Conservation (phyloP, 1,139 yeast genomes). For the Magnusiomyces suaveolens region DNA sequence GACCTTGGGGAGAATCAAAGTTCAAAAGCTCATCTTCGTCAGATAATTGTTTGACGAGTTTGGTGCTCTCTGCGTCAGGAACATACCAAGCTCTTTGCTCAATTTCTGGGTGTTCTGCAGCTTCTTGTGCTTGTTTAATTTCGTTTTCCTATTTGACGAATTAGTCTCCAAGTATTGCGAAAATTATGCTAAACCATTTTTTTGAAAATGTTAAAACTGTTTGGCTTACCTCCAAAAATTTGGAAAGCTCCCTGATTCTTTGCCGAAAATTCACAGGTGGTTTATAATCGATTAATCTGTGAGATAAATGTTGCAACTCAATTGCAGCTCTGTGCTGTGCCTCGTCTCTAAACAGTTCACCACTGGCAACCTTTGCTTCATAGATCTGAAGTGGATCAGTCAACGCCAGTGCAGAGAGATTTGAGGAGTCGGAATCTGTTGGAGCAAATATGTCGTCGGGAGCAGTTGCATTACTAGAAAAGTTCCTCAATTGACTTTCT, state of each 20-base stretch:
- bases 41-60: slow-evolving; percentile 42
- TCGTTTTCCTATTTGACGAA: slow-evolving; percentile 10
- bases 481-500: neutral
- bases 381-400: slow-evolving; percentile 60
- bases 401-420: slow-evolving; percentile 34
- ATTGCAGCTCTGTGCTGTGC: slow-evolving; percentile 54
- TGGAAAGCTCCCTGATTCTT: slow-evolving; percentile 30
- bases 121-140: slow-evolving; percentile 12
- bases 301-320: slow-evolving; percentile 53
- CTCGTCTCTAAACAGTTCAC: slow-evolving; percentile 45
- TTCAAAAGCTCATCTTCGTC: slow-evolving; percentile 57
- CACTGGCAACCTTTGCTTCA: slow-evolving; percentile 44
- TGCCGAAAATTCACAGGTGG: slow-evolving; percentile 48
- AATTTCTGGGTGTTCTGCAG: slow-evolving; percentile 11
- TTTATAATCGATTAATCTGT: slow-evolving; percentile 48
- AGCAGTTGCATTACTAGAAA: neutral
- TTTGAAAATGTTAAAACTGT: too few relatives aligned
- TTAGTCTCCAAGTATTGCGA: too few relatives aligned
- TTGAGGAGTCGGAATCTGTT: neutral
- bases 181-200: too few relatives aligned
- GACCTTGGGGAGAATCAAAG: slow-evolving; percentile 53
- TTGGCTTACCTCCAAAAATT: slow-evolving; percentile 21
- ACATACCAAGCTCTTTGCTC: slow-evolving; percentile 20
- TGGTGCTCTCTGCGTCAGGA: slow-evolving; percentile 23
- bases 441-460: neutral